Percentiles rank a stretch among this genome's conserved stretches.
Conservation (phyloP, 495 filamentous ascomycete genomes). For the Xylaria grammica region DNA sequence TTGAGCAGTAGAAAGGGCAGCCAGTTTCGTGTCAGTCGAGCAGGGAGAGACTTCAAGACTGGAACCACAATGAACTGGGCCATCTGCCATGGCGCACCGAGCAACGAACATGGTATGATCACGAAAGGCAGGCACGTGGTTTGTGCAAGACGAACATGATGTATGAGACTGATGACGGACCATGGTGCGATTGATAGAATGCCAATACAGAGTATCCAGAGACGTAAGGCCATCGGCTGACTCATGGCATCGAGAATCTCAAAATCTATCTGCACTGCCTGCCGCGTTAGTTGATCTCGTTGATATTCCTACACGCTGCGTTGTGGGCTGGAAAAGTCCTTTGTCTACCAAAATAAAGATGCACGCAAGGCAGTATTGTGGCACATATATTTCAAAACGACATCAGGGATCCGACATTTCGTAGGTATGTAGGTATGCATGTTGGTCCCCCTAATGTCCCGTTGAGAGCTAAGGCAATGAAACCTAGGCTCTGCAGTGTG, state of each 20-base stretch:
- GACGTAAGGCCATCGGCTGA: background rate
- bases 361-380: too few species aligned
- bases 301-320: too few species aligned
- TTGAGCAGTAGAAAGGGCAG: background rate
- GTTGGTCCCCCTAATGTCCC: background rate
- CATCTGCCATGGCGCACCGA: background rate
- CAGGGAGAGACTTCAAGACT: background rate
- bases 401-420: background rate
- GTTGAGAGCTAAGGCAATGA: background rate
- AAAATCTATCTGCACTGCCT: background rate
- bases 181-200: background rate
- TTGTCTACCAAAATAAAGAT: too few species aligned
- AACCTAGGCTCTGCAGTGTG: background rate
- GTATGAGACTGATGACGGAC: background rate
- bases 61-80: background rate
- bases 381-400: background rate
- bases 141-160: background rate
- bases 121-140: background rate
- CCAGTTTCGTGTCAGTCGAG: background rate
- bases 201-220: background rate
- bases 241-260: background rate
- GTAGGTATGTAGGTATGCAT: too few species aligned
- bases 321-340: too few species aligned
- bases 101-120: background rate
- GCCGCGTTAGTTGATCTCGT: background rate